Evolutionary conservation across 495 filamentous ascomycete species (phyloP), one percentile per base, ranked within the genome.

Genomic region (Talaromyces ruber): DNA sequence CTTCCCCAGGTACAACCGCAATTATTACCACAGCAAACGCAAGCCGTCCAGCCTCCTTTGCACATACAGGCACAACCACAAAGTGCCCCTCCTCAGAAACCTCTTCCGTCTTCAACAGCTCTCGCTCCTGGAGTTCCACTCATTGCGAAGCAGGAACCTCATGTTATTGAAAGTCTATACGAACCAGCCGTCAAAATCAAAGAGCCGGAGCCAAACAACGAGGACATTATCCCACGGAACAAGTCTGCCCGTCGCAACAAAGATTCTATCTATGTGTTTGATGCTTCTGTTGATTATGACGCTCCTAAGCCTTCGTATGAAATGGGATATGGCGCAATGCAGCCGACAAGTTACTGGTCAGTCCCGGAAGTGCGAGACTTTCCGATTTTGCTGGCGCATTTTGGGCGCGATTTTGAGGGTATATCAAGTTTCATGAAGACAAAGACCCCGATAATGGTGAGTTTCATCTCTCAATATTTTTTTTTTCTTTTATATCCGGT

Each of bases 281-380:
- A 80, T 62, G 28, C 54, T 21, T 72, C 76, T n/a, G 68, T 74
- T 11, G 74, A 78, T 62, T 58, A 72, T 58, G 74, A 79, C 45
- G 67, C 70, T 37, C 60, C 71, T 50, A 50, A 47, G 34, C 28
- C 59, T 22, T 45, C 32, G 39, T 45, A 25, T 64, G 26, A 74
- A 70, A 60, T 65, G 63, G 64, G 73, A 29, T 76, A 82, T 43
- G 78, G 79, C n/a, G 76, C 80, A 5, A 70, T 82, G 60, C 85
- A 85, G 56, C 85, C 91, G 6, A 96, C 91, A 2, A 97, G 94
- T 70, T 98, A 98, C 72, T 98, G 94, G 94, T 97, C 93, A 64
- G 94, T 98, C 26, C 87, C 89, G 2, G 94, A 98, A 71, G 83
- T 88, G 30, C 85, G 78, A 24, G 91, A 97, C 69, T 98, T 98